Conservation (phyloP, 768 basidiomycete species). For the Crassisporium funariophilum region DNA sequence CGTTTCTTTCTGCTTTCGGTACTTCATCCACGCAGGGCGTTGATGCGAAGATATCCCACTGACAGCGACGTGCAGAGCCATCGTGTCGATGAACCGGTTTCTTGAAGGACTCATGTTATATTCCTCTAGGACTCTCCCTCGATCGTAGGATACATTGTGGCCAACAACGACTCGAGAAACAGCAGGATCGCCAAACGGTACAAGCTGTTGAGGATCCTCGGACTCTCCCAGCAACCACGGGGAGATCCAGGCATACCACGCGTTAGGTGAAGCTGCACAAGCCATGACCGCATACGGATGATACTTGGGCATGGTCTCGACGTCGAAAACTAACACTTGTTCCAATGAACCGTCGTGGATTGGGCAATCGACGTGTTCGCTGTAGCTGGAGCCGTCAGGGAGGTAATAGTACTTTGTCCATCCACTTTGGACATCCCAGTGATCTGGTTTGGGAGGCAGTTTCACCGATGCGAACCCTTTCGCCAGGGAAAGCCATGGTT, state of each 20-base stretch:
- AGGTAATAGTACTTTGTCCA: constrained; percentile 86
- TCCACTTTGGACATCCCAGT: constrained; percentile 62
- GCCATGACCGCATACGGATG: constrained; percentile 87
- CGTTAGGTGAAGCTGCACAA: constrained; percentile 76
- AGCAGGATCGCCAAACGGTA: constrained; percentile 65
- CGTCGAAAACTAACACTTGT: constrained; percentile 84
- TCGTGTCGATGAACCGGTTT: constrained; percentile 90
- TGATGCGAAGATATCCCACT: constrained; percentile 95
- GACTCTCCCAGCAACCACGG: constrained; percentile 83
- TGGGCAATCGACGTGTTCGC: constrained; percentile 70
- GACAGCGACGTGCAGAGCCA: constrained; percentile 92
- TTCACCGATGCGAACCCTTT: constrained; percentile 50
- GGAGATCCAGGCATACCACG: constrained; percentile 96
- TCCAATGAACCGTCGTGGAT: constrained; percentile 65
- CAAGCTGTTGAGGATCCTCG: constrained; percentile 60
- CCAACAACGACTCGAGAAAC: constrained; percentile 76
- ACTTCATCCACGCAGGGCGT: constrained; percentile 89
- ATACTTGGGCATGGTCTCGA: constrained; percentile 88
- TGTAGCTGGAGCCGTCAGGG: constrained; percentile 76
- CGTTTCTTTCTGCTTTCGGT: constrained; percentile 69
- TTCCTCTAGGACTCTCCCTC: constrained; percentile 80
- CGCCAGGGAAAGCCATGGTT: constrained; percentile 80
- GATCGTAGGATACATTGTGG: constrained; percentile 95
- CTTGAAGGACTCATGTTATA: constrained; percentile 67
- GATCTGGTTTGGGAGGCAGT: constrained; percentile 60